phyloP scores from a whole-genome alignment of 495 filamentous ascomycete species.

The Penicillium taxi region DNA sequence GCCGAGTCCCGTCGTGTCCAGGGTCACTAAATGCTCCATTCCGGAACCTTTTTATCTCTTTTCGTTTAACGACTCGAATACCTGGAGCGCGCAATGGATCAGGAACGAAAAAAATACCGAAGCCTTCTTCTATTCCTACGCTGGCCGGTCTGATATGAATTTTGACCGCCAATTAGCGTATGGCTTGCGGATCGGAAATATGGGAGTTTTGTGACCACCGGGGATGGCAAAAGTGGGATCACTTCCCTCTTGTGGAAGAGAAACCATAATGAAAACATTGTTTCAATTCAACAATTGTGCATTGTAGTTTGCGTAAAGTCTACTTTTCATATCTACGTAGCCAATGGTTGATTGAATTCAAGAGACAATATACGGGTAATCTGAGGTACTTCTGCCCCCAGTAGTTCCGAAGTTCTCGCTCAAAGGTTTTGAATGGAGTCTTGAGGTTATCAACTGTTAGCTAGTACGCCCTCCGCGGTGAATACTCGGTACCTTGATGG shows the following conservation, averaged over 20 bases:
- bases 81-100: conserved; percentile 18
- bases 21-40: conserved; percentile 56
- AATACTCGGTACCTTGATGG: no score
- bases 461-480: no score
- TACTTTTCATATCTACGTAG: conserved; percentile 1
- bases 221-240: conserved; percentile 29
- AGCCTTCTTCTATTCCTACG: conserved; percentile 7
- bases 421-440: no score
- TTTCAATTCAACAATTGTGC: conserved; percentile 16
- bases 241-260: conserved; percentile 20
- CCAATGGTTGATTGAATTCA: no score
- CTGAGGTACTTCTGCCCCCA: no score
- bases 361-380: no score
- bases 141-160: conserved; percentile 8
- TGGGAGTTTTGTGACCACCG: conserved; percentile 22
- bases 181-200: conserved; percentile 22
- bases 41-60: conserved; percentile 6
- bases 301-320: conserved; percentile 1
- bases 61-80: conserved; percentile 28
- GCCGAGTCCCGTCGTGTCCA: conserved; percentile 79
- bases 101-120: conserved; percentile 18
- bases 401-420: no score
- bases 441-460: no score
- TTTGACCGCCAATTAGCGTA: conserved; percentile 15
- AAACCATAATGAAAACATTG: conserved; percentile 30